Evolutionary conservation across 176 grass and related monocot species (phyloP).

Genomic region (Paspalum vaginatum): DNA sequence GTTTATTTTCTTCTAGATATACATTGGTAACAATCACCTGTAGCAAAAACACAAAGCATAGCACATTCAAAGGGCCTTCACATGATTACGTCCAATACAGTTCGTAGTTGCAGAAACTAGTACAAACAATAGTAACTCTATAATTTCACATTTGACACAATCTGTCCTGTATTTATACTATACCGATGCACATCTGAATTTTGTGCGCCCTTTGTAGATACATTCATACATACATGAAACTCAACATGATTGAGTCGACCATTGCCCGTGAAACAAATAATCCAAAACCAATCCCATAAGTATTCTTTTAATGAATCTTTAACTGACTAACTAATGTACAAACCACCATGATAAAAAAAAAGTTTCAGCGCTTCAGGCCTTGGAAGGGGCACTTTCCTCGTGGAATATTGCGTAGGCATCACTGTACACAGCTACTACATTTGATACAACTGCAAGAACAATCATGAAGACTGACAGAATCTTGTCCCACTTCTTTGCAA

Average conservation of each 20-base stretch:
- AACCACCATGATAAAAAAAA: not conserved
- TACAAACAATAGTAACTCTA: conserved; percentile 19
- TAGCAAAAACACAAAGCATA: no score
- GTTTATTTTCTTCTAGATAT: no score
- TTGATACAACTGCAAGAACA: conserved; percentile 77
- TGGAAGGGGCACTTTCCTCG: conserved; percentile 40
- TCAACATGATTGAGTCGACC: conserved; percentile 32
- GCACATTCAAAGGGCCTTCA: no score
- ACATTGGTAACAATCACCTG: no score
- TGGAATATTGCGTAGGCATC: conserved; percentile 77
- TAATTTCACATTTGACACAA: conserved; percentile 18
- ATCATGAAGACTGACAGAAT: conserved; percentile 83
- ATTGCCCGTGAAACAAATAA: not conserved
- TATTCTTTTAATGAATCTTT: not conserved
- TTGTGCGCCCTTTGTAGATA: conserved; percentile 28
- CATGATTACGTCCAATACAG: no score
- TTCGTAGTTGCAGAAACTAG: not conserved
- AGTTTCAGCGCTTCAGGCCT: not conserved
- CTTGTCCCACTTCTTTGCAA: conserved; percentile 75
- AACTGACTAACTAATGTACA: conserved; percentile 29
- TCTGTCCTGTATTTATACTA: not conserved
- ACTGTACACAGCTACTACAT: conserved; percentile 83
- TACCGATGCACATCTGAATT: not conserved
- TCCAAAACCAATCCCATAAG: not conserved
- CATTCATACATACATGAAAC: conserved; percentile 31